These are phyloP conservation scores for Clonostachys solani DNA, from an alignment of 2,329 filamentous ascomycete species.

Conservation along the genomic window DNA sequence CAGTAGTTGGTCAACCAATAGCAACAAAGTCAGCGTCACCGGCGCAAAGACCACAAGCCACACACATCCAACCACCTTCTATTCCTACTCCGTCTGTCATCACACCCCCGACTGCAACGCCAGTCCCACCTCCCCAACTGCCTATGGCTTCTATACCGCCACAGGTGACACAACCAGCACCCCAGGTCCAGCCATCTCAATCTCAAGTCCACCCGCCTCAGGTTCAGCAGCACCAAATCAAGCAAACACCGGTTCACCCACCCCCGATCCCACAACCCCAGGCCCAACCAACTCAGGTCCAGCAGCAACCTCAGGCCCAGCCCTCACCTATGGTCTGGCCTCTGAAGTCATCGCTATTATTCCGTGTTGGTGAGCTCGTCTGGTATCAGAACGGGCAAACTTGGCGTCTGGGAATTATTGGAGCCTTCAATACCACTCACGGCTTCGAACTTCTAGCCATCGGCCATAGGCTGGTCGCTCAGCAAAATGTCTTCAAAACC, in stretches of 20 bases:
- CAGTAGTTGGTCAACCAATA: conserved; percentile 22
- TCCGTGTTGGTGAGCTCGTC: conserved; percentile 43
- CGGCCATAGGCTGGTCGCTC: conserved; percentile 28
- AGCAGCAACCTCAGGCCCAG: conserved; percentile 10
- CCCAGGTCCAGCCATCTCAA: background rate
- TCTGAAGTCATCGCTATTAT: conserved; percentile 29
- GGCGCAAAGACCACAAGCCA: conserved; percentile 10
- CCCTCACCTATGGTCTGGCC: conserved; percentile 16
- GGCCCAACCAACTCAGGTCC: conserved; percentile 7
- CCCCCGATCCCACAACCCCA: conserved; percentile 2
- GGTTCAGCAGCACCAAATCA: conserved; percentile 7
- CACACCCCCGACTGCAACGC: conserved; percentile 1
- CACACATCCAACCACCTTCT: conserved; percentile 2
- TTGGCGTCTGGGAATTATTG: conserved; percentile 44
- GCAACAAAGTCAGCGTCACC: conserved; percentile 20
- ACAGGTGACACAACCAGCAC: background rate
- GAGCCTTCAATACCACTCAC: conserved; percentile 14
- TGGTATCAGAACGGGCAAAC: conserved; percentile 43
- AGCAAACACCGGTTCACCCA: background rate
- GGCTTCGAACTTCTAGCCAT: conserved; percentile 34
- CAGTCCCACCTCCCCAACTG: background rate
- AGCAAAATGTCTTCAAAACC: conserved; percentile 29
- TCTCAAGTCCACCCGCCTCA: conserved; percentile 1
- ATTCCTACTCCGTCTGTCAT: conserved; percentile 6
- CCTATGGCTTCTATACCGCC: background rate